Evolutionary conservation across 1,139 yeast genomes (phyloP).

Genomic region (Pichia sorboxylosa): DNA sequence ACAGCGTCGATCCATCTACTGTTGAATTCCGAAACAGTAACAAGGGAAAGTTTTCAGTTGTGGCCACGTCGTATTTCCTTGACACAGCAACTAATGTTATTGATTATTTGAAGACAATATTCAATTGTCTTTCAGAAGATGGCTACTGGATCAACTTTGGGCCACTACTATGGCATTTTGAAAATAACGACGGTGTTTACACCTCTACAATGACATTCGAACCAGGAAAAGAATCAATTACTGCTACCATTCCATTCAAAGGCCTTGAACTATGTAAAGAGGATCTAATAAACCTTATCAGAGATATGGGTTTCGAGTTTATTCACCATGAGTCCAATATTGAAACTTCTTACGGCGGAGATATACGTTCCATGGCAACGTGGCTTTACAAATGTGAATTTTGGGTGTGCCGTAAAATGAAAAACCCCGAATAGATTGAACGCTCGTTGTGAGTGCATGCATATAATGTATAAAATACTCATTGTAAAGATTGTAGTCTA

Average conservation of each 20-base stretch:
- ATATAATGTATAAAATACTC: not conserved
- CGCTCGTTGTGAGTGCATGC: too few species aligned
- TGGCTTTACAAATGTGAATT: slow-evolving; percentile 57
- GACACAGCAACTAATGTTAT: slow-evolving; percentile 71
- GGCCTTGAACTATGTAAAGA: slow-evolving; percentile 59
- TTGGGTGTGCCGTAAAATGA: slow-evolving; percentile 46
- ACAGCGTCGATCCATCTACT: slow-evolving; percentile 29
- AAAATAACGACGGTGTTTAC: slow-evolving; percentile 34
- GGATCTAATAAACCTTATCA: slow-evolving; percentile 41
- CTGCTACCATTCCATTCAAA: slow-evolving; percentile 29
- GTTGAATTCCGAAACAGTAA: slow-evolving; percentile 33
- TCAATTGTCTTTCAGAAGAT: slow-evolving; percentile 37
- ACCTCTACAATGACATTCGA: slow-evolving; percentile 23
- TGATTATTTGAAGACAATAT: slow-evolving; percentile 52
- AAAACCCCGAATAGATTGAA: not conserved
- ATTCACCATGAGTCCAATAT: slow-evolving; percentile 34
- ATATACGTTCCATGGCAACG: slow-evolving; percentile 40
- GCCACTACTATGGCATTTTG: slow-evolving; percentile 80
- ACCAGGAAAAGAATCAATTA: slow-evolving; percentile 15
- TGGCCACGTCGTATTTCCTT: slow-evolving; percentile 65
- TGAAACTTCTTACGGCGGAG: slow-evolving; percentile 46
- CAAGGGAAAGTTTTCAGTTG: slow-evolving; percentile 34
- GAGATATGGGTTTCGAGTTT: slow-evolving; percentile 44
- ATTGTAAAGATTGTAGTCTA: slow-evolving; percentile 2
- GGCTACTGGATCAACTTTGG: slow-evolving; percentile 82